These are phyloP conservation scores for Candida hungchunana DNA, from an alignment of 805 yeast genomes.

Conservation along the genomic window DNA sequence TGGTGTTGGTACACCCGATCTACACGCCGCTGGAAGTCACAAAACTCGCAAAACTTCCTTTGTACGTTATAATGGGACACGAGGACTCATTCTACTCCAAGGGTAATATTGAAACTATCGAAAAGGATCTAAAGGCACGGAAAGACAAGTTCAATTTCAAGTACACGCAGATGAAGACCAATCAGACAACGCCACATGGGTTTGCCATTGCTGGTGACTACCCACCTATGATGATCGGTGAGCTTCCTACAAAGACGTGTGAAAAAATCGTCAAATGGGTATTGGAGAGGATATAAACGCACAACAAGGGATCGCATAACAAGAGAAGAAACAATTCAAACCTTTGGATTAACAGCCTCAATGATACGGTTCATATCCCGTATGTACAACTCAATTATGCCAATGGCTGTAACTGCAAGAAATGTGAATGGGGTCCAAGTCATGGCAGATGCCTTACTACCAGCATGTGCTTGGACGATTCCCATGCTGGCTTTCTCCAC, in stretches of 20 bases:
- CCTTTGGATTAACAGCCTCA: conserved; percentile 20
- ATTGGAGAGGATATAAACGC: conserved; percentile 15
- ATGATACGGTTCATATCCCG: conserved; percentile 29
- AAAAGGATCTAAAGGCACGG: conserved; percentile 9
- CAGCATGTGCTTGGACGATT: conserved; percentile 39
- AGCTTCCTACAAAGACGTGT: conserved; percentile 26
- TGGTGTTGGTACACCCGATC: conserved; percentile 23
- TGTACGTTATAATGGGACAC: conserved; percentile 18
- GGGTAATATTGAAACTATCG: conserved; percentile 12
- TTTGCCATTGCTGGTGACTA: conserved; percentile 39
- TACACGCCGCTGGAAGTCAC: conserved; percentile 19
- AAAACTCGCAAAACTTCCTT: conserved; percentile 10
- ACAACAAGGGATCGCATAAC: background rate
- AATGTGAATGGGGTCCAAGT: conserved; percentile 59
- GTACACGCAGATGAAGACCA: conserved; percentile 19
- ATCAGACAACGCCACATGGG: conserved; percentile 34
- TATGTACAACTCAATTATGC: conserved; percentile 32
- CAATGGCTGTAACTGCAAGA: conserved; percentile 36
- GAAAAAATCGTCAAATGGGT: conserved; percentile 21
- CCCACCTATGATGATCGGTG: conserved; percentile 28
- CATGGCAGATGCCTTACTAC: conserved; percentile 51
- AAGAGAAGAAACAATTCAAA: conserved; percentile 3
- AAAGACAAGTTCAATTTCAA: conserved; percentile 12
- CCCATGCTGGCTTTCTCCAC: conserved; percentile 48
- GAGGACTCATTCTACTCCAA: conserved; percentile 18